A percentile compares a stretch with the other conserved stretches of the same genome.
These are phyloP conservation scores for Lagenidium sp. DNA, from an alignment of 352 stramenopile genomes.

Conservation along the genomic window DNA sequence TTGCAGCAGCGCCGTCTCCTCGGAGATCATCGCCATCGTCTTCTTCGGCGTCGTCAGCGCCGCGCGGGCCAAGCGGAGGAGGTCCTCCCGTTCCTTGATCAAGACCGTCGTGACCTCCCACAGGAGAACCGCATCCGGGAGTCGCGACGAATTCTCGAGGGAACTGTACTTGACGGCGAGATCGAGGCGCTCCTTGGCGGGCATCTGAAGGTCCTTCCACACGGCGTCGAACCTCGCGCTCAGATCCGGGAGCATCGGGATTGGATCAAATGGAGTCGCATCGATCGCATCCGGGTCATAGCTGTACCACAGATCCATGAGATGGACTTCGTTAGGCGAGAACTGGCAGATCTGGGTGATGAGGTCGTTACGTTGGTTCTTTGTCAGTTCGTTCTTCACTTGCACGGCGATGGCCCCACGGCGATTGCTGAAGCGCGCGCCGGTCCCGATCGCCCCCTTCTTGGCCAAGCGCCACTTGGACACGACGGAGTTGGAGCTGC, in stretches of 20 bases:
- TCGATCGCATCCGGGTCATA: slow-evolving; percentile 29
- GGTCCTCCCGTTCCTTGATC: slow-evolving; percentile 51
- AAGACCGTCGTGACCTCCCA: slow-evolving; percentile 45
- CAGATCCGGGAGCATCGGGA: slow-evolving; percentile 47
- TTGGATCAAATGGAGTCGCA: slow-evolving; percentile 37
- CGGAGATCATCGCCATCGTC: slow-evolving; percentile 19
- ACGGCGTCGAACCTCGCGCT: slow-evolving; percentile 57
- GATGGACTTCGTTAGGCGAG: slow-evolving; percentile 41
- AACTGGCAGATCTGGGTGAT: slow-evolving; percentile 35
- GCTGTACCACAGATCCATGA: slow-evolving; percentile 55
- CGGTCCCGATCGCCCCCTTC: slow-evolving; percentile 20
- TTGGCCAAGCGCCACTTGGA: slow-evolving; percentile 38
- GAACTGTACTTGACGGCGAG: slow-evolving; percentile 73
- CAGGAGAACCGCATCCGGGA: slow-evolving; percentile 49
- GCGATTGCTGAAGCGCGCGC: slow-evolving; percentile 27
- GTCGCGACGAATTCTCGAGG: slow-evolving; percentile 32
- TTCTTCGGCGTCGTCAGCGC: slow-evolving; percentile 14
- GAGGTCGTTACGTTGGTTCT: slow-evolving; percentile 31
- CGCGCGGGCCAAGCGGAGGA: slow-evolving; percentile 25
- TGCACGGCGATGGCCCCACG: slow-evolving; percentile 37
- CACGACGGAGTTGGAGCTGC: slow-evolving; percentile 8
- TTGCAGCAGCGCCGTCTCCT: slow-evolving; percentile 37
- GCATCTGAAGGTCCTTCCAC: slow-evolving; percentile 58
- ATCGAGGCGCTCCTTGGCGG: slow-evolving; percentile 50
- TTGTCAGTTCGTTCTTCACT: slow-evolving; percentile 29